Evolutionary conservation across 176 grass and related monocot genomes (phyloP).

Genomic region (Thinopyrum elongatum): DNA sequence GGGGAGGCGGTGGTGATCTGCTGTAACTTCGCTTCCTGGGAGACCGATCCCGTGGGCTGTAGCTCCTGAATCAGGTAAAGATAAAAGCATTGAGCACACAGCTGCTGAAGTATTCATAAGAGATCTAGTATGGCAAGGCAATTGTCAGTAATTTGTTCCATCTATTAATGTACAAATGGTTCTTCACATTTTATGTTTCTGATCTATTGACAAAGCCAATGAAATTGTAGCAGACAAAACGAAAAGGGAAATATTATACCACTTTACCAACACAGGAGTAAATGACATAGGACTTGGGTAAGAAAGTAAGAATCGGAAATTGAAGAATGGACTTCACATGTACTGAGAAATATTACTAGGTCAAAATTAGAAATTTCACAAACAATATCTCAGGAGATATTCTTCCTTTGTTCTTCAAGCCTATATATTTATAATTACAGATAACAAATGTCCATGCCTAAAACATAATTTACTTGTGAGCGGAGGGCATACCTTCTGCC

Average conservation of each 20-base stretch:
- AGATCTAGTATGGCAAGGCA: neutral
- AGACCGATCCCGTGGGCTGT: constrained; percentile 80
- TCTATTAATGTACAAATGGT: neutral
- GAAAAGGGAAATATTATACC: neutral
- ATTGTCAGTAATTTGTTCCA: neutral
- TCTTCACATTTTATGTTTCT: neutral
- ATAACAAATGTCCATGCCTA: neutral
- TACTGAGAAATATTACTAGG: neutral
- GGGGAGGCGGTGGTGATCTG: constrained; percentile 33
- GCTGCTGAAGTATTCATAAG: constrained; percentile 8
- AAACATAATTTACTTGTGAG: neutral
- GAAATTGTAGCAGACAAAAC: neutral
- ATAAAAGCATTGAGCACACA: neutral
- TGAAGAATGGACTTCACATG: neutral
- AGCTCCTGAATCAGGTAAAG: constrained; percentile 55
- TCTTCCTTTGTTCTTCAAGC: neutral
- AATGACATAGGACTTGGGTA: neutral
- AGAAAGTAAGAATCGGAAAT: neutral
- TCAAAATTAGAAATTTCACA: neutral
- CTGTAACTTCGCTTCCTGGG: constrained; percentile 68
- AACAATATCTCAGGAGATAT: constrained; percentile 12
- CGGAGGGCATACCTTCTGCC: constrained; percentile 54
- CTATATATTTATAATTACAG: neutral
- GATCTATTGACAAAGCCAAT: neutral
- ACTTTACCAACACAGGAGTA: neutral